Base-by-base conservation (phyloP, 345 rosid genomes). In the Lepidium africanum region DNA sequence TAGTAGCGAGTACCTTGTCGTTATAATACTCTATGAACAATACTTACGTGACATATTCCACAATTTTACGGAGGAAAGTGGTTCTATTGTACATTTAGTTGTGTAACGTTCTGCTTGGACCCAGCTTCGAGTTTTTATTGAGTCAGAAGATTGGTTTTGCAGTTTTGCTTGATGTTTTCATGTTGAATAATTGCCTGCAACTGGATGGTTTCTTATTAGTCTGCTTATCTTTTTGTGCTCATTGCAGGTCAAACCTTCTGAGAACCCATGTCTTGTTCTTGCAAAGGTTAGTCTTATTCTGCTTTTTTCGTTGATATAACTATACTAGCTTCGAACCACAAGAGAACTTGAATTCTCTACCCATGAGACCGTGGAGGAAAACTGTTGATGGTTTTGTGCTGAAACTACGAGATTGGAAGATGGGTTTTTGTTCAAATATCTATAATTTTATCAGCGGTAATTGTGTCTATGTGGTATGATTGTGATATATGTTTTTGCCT, bases 231-330 rank as follows among this genome's bases (percentile, higher is more conserved):
- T 65, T 79, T 81, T 70, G 48, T 56, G 45, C 72, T 37, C 16
- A 13, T 3, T 78, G 80, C 87, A 93, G 98, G 79, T 81, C 74
- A 85, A 85, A 69, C 80, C 75, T 32, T 57, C 74, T 0, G 83
- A 78, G 69, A 84, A 83, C 49, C 86, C 86, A 60, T 81, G 90
- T 71, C 92, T 80, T 73, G 77, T 88, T 65, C 75, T 83, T 63
- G 77, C 74, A 35, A 85, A 65, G 96, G 98, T 93, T 60, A 61
- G 65, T 47, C 12, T 2, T 7, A 10, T 7, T 40, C 27, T 57
- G n/a, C 10, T 8, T 55, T 15, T 1, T 33, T 48, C 14, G 9
- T 70, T 23, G 3, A 19, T 43, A 12, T 30, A 30, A 30, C 33
- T 30, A 30, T 54, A n/a, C 4, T 62, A 45, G 57, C 43, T 55